Base-by-base conservation (phyloP, 805 yeast genomes). In the Lipomyces sp. region DNA sequence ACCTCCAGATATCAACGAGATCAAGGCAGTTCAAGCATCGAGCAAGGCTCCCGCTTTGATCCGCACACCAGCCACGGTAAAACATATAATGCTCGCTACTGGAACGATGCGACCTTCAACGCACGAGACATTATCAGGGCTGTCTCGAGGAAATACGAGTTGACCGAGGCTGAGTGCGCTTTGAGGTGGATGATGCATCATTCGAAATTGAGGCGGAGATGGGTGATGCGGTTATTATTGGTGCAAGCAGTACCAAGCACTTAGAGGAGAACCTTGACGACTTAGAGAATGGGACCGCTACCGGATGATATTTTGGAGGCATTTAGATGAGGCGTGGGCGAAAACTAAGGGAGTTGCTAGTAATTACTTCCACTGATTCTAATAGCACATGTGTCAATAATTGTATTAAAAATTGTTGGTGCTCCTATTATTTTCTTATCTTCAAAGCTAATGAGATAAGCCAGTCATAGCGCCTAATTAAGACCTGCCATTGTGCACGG, bases 231-330 rank as follows among this genome's bases (percentile, higher is more conserved):
- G 53, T 50, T 50, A 50, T 50, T 13, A 50, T 50, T 50, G 53
- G 53, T 15, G 53, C 53, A 50, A 50, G 53, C 53, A 50, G 53
- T 50, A n/a, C 53, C 32, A 50, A n/a, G 5, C 32, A 50, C 18
- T 8, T 50, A 32, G 53, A 50, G 53, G 53, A 50, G 53, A 50
- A 50, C n/a, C 53, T 50, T 50, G 53, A 18, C 15, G 53, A 50
- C 11, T 50, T 73, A n/a, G 56, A 64, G n/a, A 71, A 70, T n/a
- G 35, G 75, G 75, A 10, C 73, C 74, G 5, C 48, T 73, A 59
- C 66, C 67, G 18, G 63, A 65, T 6, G 69, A 62, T 18, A 59
- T 66, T 8, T 73, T 62, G 24, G 54, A 62, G 42, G 69, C 71
- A 53, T 64, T 64, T 73, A 18, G 73, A 73, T 24, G 58, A 64